Evolutionary conservation across 2,329 filamentous ascomycete genomes (phyloP), one percentile per base, ranked within the genome.

Genomic region (Cryphonectria radicalis): DNA sequence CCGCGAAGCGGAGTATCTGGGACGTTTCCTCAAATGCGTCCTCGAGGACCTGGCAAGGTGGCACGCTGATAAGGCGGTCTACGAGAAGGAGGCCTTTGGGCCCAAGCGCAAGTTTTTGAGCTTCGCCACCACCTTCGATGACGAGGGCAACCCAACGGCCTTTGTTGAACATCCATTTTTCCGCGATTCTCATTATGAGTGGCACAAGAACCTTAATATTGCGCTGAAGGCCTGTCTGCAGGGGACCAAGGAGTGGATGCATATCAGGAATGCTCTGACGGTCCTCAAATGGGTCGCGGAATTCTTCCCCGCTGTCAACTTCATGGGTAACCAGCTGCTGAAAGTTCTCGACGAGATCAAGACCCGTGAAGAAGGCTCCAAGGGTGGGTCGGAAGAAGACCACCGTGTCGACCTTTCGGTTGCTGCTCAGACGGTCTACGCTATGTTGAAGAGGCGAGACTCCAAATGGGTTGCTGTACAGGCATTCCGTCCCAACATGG

Each of bases 201-300:
- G 95, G 94, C 97, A 99, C 80, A 90, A 92, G 76, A 90, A 92
- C 74, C 83, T 99, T 60, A 92, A 92, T 76, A 88, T 85, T 66
- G 93, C 95, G 2, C 84, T 99, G 69, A 95, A 94, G 79, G 88
- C 88, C 53, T 98, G 95, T 79, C 86, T 99, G 63, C 89, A 90
- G 25, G 91, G 92, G 40, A 90, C 89, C 43, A 73, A 73, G 60
- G 95, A 98, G 81, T 99, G 96, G 88, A 98, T 98, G 92, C 95
- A 98, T 80, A 97, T 98, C 78, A 91, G 95, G 69, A 99, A 99
- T 79, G 94, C 94, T 62, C 97, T 98, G 75, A 96, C 92, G 71
- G 87, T 98, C 4, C 85, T 99, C 72, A 97, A 96, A 79, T 88
- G 89, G 14, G 87, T 97, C 64, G 88, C 93, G 35, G 90, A 94